Percentiles rank a stretch among this genome's conserved stretches.
These are phyloP conservation scores for Tolypocladium inflatum DNA, from an alignment of 2,329 filamentous ascomycete species.

Conservation along the genomic window DNA sequence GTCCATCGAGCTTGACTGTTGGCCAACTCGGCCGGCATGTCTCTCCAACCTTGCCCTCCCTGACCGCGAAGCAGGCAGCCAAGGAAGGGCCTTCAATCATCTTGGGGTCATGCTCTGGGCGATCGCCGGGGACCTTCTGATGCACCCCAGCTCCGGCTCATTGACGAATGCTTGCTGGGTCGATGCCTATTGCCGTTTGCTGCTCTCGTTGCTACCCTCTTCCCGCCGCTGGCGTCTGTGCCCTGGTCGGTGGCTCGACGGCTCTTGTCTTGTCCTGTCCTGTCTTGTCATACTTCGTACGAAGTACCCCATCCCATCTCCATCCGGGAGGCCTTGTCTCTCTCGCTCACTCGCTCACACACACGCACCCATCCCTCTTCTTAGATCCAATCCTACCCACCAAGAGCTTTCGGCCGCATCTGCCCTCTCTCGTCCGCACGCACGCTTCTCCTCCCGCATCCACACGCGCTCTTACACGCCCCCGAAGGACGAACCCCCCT, in stretches of 20 bases:
- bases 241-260: neutral
- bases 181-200: neutral
- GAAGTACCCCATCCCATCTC: neutral
- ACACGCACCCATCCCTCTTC: neutral
- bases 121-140: conserved; percentile 2
- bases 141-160: conserved; percentile 5
- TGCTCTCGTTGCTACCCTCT: neutral
- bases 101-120: neutral
- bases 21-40: neutral
- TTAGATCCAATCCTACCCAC: conserved; percentile 10
- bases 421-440: neutral
- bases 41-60: neutral
- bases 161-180: conserved; percentile 1
- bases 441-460: neutral
- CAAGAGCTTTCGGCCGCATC: neutral
- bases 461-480: neutral
- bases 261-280: neutral
- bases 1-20: neutral
- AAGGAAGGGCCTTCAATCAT: neutral
- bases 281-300: conserved; percentile 1
- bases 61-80: neutral
- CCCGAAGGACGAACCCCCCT: neutral
- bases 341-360: neutral
- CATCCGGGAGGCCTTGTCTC: neutral
- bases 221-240: neutral